A percentile compares a stretch with the other conserved stretches of the same genome.
These are phyloP conservation scores for Stagonosporopsis chrysanthemi DNA, from an alignment of 2,329 filamentous ascomycete genomes.

Conservation along the genomic window DNA sequence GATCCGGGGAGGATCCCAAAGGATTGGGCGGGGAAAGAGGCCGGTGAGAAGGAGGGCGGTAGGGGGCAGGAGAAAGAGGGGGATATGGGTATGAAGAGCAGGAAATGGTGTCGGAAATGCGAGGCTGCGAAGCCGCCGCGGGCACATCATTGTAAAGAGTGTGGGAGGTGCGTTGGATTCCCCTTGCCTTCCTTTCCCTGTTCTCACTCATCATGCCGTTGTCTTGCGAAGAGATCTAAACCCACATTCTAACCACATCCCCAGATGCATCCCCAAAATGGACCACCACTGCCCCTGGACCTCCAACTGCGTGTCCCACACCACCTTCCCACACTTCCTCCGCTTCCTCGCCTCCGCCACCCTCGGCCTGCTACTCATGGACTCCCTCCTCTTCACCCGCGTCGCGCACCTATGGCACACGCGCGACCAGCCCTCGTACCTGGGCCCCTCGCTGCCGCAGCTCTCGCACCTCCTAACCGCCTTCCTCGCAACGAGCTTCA, in stretches of 20 bases:
- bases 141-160: slow-evolving; percentile 82
- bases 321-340: slow-evolving; percentile 81
- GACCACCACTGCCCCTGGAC: slow-evolving; percentile 91
- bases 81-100: slow-evolving; percentile 31
- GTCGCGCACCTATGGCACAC: slow-evolving; percentile 67
- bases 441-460: slow-evolving; percentile 69
- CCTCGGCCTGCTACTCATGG: slow-evolving; percentile 67
- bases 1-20: slow-evolving; percentile 64
- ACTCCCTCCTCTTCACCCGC: slow-evolving; percentile 67
- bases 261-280: slow-evolving; percentile 78
- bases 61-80: slow-evolving; percentile 8
- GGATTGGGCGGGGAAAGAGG: slow-evolving; percentile 26
- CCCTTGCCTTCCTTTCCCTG: neutral
- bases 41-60: neutral
- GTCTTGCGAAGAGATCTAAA: neutral
- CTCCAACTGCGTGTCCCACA: slow-evolving; percentile 80
- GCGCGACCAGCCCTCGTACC: slow-evolving; percentile 72
- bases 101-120: slow-evolving; percentile 79
- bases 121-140: slow-evolving; percentile 75
- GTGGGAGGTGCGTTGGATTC: slow-evolving; percentile 60
- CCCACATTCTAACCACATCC: neutral
- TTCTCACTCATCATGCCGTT: neutral
- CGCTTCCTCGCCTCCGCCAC: slow-evolving; percentile 78
- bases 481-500: slow-evolving; percentile 64
- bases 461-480: slow-evolving; percentile 70